These are phyloP conservation scores for Microsporum ferrugineum DNA, from an alignment of 2,329 filamentous ascomycete genomes.

Conservation along the genomic window DNA sequence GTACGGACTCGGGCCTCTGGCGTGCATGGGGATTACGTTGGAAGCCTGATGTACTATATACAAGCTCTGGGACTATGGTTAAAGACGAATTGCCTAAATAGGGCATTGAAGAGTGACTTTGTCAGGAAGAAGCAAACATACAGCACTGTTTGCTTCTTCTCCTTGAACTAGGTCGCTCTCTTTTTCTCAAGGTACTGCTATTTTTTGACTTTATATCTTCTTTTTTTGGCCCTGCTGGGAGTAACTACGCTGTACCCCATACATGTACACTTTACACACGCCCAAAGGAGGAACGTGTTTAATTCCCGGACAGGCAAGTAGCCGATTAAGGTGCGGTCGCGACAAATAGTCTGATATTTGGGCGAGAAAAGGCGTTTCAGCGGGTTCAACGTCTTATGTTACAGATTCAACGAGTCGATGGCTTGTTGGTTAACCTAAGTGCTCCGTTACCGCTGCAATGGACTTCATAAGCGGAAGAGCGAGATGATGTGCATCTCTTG, in stretches of 20 bases:
- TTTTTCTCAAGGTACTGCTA: not conserved
- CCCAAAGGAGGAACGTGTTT: not conserved
- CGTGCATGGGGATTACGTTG: not conserved
- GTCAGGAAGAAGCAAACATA: conserved; percentile 1
- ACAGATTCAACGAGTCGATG: not conserved
- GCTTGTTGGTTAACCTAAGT: not conserved
- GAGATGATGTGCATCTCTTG: not conserved
- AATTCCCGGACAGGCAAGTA: not conserved
- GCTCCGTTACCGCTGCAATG: not conserved
- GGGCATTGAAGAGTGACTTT: not conserved
- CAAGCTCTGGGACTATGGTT: not conserved
- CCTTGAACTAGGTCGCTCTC: not conserved
- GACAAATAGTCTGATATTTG: conserved; percentile 1
- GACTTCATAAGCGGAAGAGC: not conserved
- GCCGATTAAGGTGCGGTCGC: not conserved
- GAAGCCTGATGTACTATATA: not conserved
- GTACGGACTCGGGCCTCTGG: not conserved
- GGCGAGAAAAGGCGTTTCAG: not conserved
- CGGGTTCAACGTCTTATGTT: not conserved
- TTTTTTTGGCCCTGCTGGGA: not conserved
- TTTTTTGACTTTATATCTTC: not conserved
- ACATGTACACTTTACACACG: not conserved
- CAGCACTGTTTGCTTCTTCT: not conserved
- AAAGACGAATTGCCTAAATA: conserved; percentile 3
- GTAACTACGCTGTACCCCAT: not conserved